A percentile compares a stretch with the other conserved stretches of the same genome.
phyloP scores from a whole-genome alignment of 192 early-diverging fungal genomes.

The Coemansia sp. region DNA sequence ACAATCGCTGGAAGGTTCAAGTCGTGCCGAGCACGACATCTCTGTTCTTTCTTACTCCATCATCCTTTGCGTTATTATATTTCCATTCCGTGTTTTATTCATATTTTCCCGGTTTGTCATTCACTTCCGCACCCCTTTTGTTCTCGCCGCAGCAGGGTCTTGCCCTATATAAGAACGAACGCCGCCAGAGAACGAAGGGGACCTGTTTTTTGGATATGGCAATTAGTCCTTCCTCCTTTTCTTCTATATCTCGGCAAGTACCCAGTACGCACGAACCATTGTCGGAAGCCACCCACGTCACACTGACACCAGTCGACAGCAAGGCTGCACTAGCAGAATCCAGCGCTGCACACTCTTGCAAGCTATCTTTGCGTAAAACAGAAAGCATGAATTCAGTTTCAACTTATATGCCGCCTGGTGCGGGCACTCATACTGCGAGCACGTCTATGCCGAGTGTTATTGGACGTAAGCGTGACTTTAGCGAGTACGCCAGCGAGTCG shows the following conservation, averaged over 20 bases:
- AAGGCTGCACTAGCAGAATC: too few species aligned
- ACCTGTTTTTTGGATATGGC: slow-evolving; percentile 6
- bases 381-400: slow-evolving; percentile 1
- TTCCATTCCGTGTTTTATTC: neutral
- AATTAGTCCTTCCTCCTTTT: slow-evolving; percentile 9
- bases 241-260: slow-evolving; percentile 1
- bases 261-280: slow-evolving; percentile 1
- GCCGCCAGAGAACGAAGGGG: neutral
- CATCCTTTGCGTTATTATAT: neutral
- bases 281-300: neutral
- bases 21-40: neutral
- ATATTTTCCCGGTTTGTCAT: neutral
- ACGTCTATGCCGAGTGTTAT: neutral
- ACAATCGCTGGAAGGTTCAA: neutral
- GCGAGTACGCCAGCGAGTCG: slow-evolving; percentile 20
- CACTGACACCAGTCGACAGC: neutral
- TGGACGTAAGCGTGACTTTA: slow-evolving; percentile 41
- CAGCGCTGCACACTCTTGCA: too few species aligned
- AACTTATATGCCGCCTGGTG: neutral
- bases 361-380: too few species aligned
- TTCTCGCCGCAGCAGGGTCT: neutral
- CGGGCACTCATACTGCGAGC: neutral
- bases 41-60: neutral
- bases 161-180: neutral
- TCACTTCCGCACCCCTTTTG: neutral